phyloP scores from a whole-genome alignment of 2,329 filamentous ascomycete genomes.

The Teratosphaeria zuluensis region DNA sequence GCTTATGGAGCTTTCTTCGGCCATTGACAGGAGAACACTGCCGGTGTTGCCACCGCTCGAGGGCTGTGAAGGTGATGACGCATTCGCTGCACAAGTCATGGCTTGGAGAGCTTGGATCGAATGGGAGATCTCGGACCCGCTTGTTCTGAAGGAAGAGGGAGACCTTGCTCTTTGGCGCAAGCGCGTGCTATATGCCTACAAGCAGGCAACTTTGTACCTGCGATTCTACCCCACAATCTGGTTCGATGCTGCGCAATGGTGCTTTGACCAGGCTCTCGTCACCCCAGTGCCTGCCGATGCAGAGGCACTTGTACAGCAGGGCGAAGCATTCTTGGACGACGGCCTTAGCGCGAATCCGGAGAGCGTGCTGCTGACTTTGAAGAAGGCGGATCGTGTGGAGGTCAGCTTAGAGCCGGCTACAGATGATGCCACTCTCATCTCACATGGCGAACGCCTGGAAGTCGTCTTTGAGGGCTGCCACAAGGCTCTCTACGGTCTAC shows the following conservation, averaged over 20 bases:
- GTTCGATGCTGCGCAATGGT: slow-evolving; percentile 92
- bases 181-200: slow-evolving; percentile 82
- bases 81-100: slow-evolving; percentile 74
- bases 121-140: slow-evolving; percentile 86
- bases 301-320: slow-evolving; percentile 45
- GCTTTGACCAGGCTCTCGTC: slow-evolving; percentile 56
- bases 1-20: slow-evolving; percentile 76
- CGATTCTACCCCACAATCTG: slow-evolving; percentile 94
- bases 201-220: slow-evolving; percentile 84
- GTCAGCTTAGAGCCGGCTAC: slow-evolving; percentile 53
- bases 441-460: slow-evolving; percentile 62
- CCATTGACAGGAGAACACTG: slow-evolving; percentile 65
- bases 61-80: slow-evolving; percentile 77
- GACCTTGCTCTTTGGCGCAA: slow-evolving; percentile 65
- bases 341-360: slow-evolving; percentile 88
- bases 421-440: slow-evolving; percentile 65
- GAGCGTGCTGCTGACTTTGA: slow-evolving; percentile 81
- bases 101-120: slow-evolving; percentile 90
- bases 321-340: slow-evolving; percentile 68
- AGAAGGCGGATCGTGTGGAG: slow-evolving; percentile 80
- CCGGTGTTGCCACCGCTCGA: slow-evolving; percentile 72
- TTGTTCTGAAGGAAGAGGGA: slow-evolving; percentile 68
- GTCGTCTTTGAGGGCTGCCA: slow-evolving; percentile 77
- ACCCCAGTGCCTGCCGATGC: background rate
- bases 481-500: slow-evolving; percentile 77